These are phyloP conservation scores for Monilinia laxa DNA, from an alignment of 2,329 filamentous ascomycete species.

Conservation along the genomic window DNA sequence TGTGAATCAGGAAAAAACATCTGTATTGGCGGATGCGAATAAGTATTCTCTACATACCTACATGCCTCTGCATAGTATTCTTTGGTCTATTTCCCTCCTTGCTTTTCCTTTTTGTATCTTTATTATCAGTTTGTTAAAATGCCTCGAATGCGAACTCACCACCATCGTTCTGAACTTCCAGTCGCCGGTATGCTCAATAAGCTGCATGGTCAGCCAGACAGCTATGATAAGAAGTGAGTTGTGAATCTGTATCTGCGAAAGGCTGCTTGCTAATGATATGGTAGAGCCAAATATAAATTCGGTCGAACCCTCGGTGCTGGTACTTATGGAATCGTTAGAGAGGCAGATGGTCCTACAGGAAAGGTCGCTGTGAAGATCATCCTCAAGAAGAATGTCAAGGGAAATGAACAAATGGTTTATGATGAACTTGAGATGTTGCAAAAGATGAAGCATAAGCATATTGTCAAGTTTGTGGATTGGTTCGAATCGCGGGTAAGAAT, in stretches of 20 bases:
- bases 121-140: slow-evolving; percentile 20
- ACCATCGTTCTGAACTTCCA: slow-evolving; percentile 42
- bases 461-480: slow-evolving; percentile 97
- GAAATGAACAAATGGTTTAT: slow-evolving; percentile 98
- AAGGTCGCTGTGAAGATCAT: slow-evolving; percentile 99
- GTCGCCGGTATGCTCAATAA: slow-evolving; percentile 91
- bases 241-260: slow-evolving; percentile 5
- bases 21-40: slow-evolving; percentile 9
- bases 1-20: neutral
- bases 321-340: slow-evolving; percentile 96
- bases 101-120: slow-evolving; percentile 5
- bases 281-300: slow-evolving; percentile 82
- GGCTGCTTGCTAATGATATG: slow-evolving; percentile 27
- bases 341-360: slow-evolving; percentile 80
- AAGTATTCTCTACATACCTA: slow-evolving; percentile 10
- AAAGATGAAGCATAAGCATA: slow-evolving; percentile 86
- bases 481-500: slow-evolving; percentile 86
- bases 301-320: slow-evolving; percentile 92
- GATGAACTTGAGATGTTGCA: slow-evolving; percentile 95
- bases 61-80: neutral
- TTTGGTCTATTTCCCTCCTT: neutral
- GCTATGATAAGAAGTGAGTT: slow-evolving; percentile 94
- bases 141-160: slow-evolving; percentile 18
- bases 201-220: slow-evolving; percentile 93
- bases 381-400: slow-evolving; percentile 97